Evolutionary conservation across 176 grass and related monocot genomes (phyloP).

Genomic region (Carex kokanica): DNA sequence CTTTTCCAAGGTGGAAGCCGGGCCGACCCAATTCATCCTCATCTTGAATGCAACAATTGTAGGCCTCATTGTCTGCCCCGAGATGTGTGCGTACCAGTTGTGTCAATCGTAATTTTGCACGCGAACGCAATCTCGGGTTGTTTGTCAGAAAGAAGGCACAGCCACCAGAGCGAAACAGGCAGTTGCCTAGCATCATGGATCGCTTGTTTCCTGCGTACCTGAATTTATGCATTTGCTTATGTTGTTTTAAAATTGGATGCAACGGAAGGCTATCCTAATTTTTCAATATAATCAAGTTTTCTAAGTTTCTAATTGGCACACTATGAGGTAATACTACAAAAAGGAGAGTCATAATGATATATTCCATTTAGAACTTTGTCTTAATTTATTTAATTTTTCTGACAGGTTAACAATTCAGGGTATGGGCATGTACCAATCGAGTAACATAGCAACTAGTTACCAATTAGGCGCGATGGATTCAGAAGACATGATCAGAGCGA

Average conservation of each 20-base stretch:
- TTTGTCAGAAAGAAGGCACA: slow-evolving; percentile 88
- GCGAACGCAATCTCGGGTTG: slow-evolving; percentile 18
- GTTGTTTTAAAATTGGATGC: neutral
- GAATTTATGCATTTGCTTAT: slow-evolving; percentile 22
- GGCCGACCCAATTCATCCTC: slow-evolving; percentile 64
- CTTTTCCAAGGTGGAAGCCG: slow-evolving; percentile 75
- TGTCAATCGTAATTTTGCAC: slow-evolving; percentile 53
- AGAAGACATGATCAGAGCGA: slow-evolving; percentile 73
- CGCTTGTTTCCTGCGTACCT: slow-evolving; percentile 65
- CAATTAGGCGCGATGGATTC: slow-evolving; percentile 93
- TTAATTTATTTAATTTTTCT: neutral
- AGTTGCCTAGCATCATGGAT: slow-evolving; percentile 90
- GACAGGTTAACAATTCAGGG: neutral
- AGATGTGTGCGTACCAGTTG: slow-evolving; percentile 82
- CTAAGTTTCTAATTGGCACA: neutral
- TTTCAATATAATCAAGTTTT: neutral
- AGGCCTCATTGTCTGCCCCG: slow-evolving; percentile 62
- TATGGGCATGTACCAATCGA: neutral
- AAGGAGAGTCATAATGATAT: neutral
- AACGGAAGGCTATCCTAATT: too few relatives aligned
- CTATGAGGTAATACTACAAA: neutral
- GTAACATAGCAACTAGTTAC: slow-evolving; percentile 14
- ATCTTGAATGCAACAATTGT: slow-evolving; percentile 80
- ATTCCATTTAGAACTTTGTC: neutral
- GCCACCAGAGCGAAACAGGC: slow-evolving; percentile 95